Evolutionary conservation across 2,329 filamentous ascomycete genomes (phyloP), one percentile per base, ranked within the genome.

Genomic region (Claviceps fusiformis): DNA sequence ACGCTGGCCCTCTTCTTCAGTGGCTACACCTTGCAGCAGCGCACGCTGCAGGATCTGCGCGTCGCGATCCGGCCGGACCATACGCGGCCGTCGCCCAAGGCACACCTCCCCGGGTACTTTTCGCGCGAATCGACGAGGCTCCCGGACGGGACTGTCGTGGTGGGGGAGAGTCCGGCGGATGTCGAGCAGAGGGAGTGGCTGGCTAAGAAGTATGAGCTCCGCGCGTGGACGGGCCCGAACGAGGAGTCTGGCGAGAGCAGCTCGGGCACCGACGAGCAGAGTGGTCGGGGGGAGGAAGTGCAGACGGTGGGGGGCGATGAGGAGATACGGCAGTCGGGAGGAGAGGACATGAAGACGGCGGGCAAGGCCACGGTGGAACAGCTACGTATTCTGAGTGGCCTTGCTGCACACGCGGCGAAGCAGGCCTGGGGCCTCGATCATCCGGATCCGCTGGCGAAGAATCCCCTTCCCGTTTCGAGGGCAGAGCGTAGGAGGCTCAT

Each of bases 21-120:
- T 53, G 91, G 91, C 63, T 95, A 95, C 68, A 80, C 84, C 3
- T 78, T 95, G 54, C 91, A 96, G 65, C 91, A 96, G 69, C 82
- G 89, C 62, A 93, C 89, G 0, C 81, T 95, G 5, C 80, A 79
- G 59, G 85, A 85, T 62, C 78, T 96, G 37, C 87, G 92, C 63
- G 74, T 77, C 55, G 87, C 87, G 19, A 85, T 95, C 63, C 78
- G 78, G 61, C 70, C 70, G 5, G 64, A 65, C 52, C 65, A 75
- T 59, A 68, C 74, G 64, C 71, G 65, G 9, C 71, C 75, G 6
- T 72, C 72, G 1, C 75, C 76, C 6, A 73, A 75, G 57, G 70
- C 75, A 48, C 75, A 76, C 63, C 66, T 80, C 1, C 77, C 78
- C 0, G 76, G 79, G 56, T 71, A 72, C 29, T 78, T 80, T 64